Evolutionary conservation across 495 filamentous ascomycete genomes (phyloP).

Genomic region (Hyphodiscus hymeniophilus): DNA sequence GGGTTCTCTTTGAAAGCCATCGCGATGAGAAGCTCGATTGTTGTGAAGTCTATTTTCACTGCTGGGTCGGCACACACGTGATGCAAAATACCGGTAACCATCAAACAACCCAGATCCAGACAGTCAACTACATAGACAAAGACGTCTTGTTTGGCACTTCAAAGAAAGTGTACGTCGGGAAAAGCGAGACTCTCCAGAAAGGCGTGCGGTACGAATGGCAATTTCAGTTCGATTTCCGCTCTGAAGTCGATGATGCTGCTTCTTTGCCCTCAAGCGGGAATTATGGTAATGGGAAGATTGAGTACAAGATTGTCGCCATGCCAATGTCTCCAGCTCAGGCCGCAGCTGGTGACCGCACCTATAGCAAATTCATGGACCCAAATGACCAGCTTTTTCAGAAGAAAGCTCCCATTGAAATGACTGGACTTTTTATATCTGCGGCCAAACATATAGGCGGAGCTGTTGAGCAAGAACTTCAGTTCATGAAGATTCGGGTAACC

Average conservation of each 20-base stretch:
- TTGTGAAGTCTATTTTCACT: neutral
- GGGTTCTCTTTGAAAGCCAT: slow-evolving; percentile 1
- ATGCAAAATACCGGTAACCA: neutral
- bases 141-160: neutral
- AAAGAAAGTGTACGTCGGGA: neutral
- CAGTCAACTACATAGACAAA: neutral
- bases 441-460: neutral
- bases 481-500: neutral
- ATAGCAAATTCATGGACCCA: neutral
- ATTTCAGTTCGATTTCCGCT: neutral
- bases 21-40: neutral
- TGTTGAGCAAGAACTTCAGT: neutral
- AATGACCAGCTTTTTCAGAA: neutral
- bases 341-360: neutral
- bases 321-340: neutral
- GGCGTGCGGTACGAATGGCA: neutral
- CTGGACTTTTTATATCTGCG: neutral
- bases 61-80: neutral
- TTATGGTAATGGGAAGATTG: neutral
- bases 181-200: neutral
- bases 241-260: neutral
- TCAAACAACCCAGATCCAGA: neutral
- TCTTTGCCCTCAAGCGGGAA: neutral
- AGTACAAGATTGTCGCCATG: slow-evolving; percentile 6
- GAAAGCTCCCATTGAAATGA: neutral